Evolutionary conservation across 768 basidiomycete species (phyloP).

Genomic region (Mycena galopus): DNA sequence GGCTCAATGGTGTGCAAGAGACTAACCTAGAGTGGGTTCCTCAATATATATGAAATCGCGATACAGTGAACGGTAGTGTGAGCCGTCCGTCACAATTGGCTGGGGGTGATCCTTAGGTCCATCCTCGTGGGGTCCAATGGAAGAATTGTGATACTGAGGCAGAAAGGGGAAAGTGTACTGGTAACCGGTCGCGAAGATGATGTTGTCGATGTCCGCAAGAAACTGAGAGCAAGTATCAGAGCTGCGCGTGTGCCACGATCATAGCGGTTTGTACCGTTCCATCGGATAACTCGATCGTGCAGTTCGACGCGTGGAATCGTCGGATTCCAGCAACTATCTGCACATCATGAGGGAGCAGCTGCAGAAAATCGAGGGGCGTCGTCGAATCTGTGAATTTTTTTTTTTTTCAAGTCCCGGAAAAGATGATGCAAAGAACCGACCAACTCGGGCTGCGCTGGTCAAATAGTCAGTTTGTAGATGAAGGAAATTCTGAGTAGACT

Average conservation of each 20-base stretch:
- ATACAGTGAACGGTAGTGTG: conserved; percentile 42
- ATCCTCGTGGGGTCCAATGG: too few species aligned
- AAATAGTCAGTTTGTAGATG: neutral
- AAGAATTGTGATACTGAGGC: conserved; percentile 46
- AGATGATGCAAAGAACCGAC: neutral
- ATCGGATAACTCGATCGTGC: too few species aligned
- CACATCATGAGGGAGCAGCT: conserved; percentile 39
- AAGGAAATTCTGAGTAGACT: neutral
- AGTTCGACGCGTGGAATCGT: conserved; percentile 39
- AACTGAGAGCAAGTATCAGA: conserved; percentile 17
- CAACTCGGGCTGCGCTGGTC: neutral
- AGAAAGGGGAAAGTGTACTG: conserved; percentile 49
- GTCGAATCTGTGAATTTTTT: conserved; percentile 33
- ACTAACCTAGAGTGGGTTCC: conserved; percentile 42
- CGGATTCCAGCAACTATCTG: conserved; percentile 44
- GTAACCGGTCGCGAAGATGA: conserved; percentile 49
- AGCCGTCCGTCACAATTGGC: conserved; percentile 44
- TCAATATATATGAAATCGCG: conserved; percentile 49
- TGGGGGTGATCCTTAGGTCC: conserved; percentile 25
- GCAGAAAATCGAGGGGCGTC: conserved; percentile 32
- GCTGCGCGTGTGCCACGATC: neutral
- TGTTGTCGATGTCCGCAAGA: conserved; percentile 43
- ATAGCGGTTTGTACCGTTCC: too few species aligned
- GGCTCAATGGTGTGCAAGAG: neutral
- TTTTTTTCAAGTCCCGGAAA: too few species aligned